Evolutionary conservation across 2,329 filamentous ascomycete genomes (phyloP), one percentile per base, ranked within the genome.

Genomic region (Sordariomycetes sp.): DNA sequence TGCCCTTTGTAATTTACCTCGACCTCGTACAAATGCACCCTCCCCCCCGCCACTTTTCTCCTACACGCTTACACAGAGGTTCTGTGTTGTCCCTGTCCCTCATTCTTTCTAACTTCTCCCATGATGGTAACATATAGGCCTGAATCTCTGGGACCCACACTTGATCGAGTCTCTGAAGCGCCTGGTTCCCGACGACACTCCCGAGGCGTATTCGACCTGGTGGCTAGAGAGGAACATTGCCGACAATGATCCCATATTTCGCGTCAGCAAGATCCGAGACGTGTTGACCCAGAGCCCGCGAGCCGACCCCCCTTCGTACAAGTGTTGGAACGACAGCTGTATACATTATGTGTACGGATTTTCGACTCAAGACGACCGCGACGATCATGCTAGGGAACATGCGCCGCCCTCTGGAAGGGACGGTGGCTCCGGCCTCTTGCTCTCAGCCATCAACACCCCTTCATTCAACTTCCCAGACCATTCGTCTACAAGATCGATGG

Each of bases 271-370:
- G 59, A 20, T 55, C 22, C 52, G 57, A 55, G 57, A 58, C 22
- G 20, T 48, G 28, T 32, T 52, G 13, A 20, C 55, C 7, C 55
- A 52, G 48, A 55, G 48, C 45, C 53, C 52, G 17, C 45, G 32
- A 55, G 39, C 67, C 70, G 48, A 67, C 68, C 54, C 52, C 52
- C 32, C 56, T 15, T 76, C 76, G 12, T 76, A 76, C 65, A 82
- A 79, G 65, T 83, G 80, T 65, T 75, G 71, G 67, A 70, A 81
- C 60, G 75, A 81, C 56, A 70, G 70, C 58, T 83, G 80, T 62
- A 67, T 79, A 59, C 75, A 79, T 65, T 82, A 81, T 65, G 75
- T 82, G 42, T 83, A 82, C 61, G 80, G 80, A 34, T 81, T 82
- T 63, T 64, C 70, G 39, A 75, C 72, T 58, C 69, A 69, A 42